Percentiles rank a stretch among this genome's conserved stretches.
These are phyloP conservation scores for Avena atlantica DNA, from an alignment of 176 grass and related monocot species.

Conservation along the genomic window DNA sequence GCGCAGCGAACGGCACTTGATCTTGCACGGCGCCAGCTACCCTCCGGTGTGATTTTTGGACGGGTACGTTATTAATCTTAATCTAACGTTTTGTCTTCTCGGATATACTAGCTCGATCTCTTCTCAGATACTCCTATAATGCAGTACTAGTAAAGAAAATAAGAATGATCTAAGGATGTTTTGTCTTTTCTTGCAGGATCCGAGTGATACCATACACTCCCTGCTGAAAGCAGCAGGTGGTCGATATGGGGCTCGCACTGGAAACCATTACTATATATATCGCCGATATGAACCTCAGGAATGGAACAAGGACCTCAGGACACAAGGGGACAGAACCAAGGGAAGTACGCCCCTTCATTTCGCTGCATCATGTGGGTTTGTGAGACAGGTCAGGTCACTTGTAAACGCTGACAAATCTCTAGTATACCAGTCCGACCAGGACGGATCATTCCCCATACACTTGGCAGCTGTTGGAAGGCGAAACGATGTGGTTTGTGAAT, in stretches of 20 bases:
- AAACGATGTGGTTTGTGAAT: neutral
- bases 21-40: neutral
- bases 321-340: neutral
- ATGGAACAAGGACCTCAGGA: neutral
- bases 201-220: neutral
- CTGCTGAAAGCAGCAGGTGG: neutral
- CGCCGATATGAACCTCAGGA: no score
- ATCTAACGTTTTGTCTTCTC: neutral
- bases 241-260: neutral
- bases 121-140: no score
- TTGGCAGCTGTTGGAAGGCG: neutral
- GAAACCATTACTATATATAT: neutral
- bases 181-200: neutral
- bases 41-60: neutral
- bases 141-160: no score
- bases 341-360: conserved; percentile 35
- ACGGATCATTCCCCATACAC: conserved; percentile 36
- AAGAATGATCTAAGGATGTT: no score
- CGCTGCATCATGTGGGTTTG: neutral
- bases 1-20: neutral
- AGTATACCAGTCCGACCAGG: neutral
- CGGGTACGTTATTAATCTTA: neutral
- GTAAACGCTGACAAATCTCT: neutral
- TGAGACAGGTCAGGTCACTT: neutral
- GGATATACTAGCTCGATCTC: no score